phyloP scores from a whole-genome alignment of 1,284 basidiomycete species.

The Leccinum brunneo-olivaceum region DNA sequence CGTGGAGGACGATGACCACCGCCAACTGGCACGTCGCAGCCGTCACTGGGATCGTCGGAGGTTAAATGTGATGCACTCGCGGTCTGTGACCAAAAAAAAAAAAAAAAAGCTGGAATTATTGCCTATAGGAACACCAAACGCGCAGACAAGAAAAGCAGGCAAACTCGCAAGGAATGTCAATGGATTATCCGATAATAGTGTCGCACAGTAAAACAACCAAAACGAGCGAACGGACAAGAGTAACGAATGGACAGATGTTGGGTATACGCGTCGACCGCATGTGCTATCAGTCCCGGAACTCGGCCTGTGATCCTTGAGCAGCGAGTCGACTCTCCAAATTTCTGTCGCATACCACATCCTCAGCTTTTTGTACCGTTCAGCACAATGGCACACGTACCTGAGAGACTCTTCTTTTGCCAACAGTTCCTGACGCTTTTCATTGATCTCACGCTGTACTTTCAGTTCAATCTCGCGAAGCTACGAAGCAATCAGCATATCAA shows the following conservation, averaged over 20 bases:
- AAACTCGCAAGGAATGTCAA: constrained; percentile 32
- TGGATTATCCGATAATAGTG: constrained; percentile 32
- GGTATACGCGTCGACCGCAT: constrained; percentile 30
- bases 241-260: constrained; percentile 29
- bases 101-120: constrained; percentile 22
- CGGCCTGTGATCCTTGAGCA: constrained; percentile 69
- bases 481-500: constrained; percentile 11
- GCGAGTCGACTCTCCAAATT: constrained; percentile 87
- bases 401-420: constrained; percentile 89
- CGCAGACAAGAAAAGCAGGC: constrained; percentile 27
- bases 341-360: constrained; percentile 35
- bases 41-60: constrained; percentile 23
- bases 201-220: constrained; percentile 30
- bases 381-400: constrained; percentile 40
- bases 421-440: constrained; percentile 96
- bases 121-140: constrained; percentile 14
- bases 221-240: constrained; percentile 30
- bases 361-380: constrained; percentile 1
- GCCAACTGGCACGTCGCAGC: constrained; percentile 11
- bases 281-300: constrained; percentile 48
- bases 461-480: constrained; percentile 96
- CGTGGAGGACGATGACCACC: too few species aligned
- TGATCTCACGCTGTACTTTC: constrained; percentile 97
- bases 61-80: constrained; percentile 22
- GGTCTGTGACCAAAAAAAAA: background rate